Evolutionary conservation across 129 eudicot species (phyloP).

Genomic region (Erigeron canadensis): DNA sequence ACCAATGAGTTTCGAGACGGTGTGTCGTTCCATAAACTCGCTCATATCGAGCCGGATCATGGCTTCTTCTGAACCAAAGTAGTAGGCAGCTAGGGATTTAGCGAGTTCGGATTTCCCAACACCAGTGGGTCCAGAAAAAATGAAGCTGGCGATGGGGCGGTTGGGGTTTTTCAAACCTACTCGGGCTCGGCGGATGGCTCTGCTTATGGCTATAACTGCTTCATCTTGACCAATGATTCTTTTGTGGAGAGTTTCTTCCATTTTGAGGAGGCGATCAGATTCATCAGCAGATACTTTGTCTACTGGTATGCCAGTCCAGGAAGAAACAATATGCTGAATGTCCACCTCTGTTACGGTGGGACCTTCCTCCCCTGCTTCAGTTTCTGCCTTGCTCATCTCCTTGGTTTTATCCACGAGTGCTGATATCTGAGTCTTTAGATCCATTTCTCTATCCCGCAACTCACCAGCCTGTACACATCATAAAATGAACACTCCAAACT

Average conservation of each 20-base stretch:
- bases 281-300: conserved; percentile 86
- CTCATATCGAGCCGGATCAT: conserved; percentile 92
- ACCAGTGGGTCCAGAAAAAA: conserved; percentile 93
- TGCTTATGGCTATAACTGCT: conserved; percentile 82
- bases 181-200: conserved; percentile 94
- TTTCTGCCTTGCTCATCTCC: conserved; percentile 83
- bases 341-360: conserved; percentile 81
- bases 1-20: conserved; percentile 88
- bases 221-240: conserved; percentile 85
- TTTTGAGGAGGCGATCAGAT: conserved; percentile 93
- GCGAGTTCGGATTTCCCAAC: conserved; percentile 92
- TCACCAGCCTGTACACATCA: conserved; percentile 59
- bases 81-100: conserved; percentile 79
- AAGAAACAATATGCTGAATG: conserved; percentile 78
- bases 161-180: conserved; percentile 90
- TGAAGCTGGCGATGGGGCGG: conserved; percentile 88
- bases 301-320: conserved; percentile 94
- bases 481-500: not conserved
- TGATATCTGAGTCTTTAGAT: conserved; percentile 70
- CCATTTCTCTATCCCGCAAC: conserved; percentile 86
- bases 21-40: conserved; percentile 95
- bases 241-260: conserved; percentile 83
- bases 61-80: conserved; percentile 94
- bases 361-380: conserved; percentile 75
- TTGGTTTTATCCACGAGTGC: conserved; percentile 73